Evolutionary conservation across 108 stramenopile species (phyloP), one percentile per base, ranked within the genome.

Genomic region (Chaetoceros tenuissimus): DNA sequence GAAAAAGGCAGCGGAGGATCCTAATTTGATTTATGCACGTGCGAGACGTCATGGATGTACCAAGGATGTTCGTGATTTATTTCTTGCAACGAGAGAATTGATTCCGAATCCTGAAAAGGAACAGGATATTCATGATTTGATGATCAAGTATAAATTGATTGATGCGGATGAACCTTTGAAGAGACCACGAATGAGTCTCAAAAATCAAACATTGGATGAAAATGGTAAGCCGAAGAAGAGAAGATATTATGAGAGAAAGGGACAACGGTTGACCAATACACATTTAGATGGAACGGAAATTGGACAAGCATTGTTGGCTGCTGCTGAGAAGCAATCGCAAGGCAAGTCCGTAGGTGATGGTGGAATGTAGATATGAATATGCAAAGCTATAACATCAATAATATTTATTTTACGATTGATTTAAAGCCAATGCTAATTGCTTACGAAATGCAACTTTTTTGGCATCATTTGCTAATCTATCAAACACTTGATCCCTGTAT

Each of bases 1-100:
- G 34, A 61, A 62, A 51, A 63, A 80, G 48, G 86, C 78, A 3
- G 89, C 85, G 29, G 67, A 74, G 3, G 76, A 87, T 69, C 84
- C 84, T 3, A 63, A 60, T 26, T 58, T 92, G 3, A 45, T 76
- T 26, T 85, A 84, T 54, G 57, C 75, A 17, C 89, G 83, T 57
- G 84, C 82, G 20, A 54, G 82, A 8, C 84, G 89, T 13, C 92
- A 93, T 57, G 92, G 92, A 7, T 89, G 87, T 59, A 89, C 92
- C 51, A 80, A 72, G 53, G 87, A 89, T 49, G 85, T 93, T 3
- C 81, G 87, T 21, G 67, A 83, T 13, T 68, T 93, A 76, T 93
- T 80, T 55, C 63, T 89, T 16, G 73, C 62, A 0, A 89, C 87
- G 2, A 49, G 77, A 19, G 61, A 31, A 20, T 29, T 64, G 24